These are phyloP conservation scores for Senecio squalidus DNA, from an alignment of 140 eudicot species.

Conservation along the genomic window DNA sequence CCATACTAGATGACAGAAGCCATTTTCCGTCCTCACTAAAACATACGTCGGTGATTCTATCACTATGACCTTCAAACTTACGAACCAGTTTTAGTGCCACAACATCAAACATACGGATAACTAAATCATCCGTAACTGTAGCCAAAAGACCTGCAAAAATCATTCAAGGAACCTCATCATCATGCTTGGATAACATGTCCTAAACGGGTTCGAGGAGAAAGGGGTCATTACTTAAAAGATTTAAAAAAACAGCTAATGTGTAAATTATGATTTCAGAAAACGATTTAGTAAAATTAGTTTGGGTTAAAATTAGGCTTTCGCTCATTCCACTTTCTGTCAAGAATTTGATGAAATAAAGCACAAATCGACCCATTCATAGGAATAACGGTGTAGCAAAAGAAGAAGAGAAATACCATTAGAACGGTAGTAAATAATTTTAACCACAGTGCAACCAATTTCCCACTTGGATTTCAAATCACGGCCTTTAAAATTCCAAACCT, in stretches of 20 bases:
- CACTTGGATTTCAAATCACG: constrained; percentile 70
- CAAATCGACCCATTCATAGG: too few relatives aligned
- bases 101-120: constrained; percentile 88
- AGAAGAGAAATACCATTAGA: constrained; percentile 47
- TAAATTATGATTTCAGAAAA: too few relatives aligned
- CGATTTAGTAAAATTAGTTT: neutral
- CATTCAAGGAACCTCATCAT: neutral
- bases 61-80: constrained; percentile 86
- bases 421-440: constrained; percentile 79
- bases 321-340: neutral
- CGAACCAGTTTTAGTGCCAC: constrained; percentile 80
- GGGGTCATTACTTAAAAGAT: too few relatives aligned
- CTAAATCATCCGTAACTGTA: constrained; percentile 82
- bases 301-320: too few relatives aligned
- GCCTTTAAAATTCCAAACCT: constrained; percentile 87
- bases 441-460: constrained; percentile 74
- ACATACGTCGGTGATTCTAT: constrained; percentile 84
- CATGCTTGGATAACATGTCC: too few relatives aligned
- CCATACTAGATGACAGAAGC: constrained; percentile 97
- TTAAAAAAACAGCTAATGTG: too few relatives aligned
- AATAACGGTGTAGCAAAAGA: neutral
- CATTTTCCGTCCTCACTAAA: constrained; percentile 99
- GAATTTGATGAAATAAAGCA: too few relatives aligned
- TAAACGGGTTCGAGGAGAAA: too few relatives aligned
- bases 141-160: constrained; percentile 84